Conservation (phyloP, 2,329 filamentous ascomycete genomes). For the Thielaviopsis cerberus region DNA sequence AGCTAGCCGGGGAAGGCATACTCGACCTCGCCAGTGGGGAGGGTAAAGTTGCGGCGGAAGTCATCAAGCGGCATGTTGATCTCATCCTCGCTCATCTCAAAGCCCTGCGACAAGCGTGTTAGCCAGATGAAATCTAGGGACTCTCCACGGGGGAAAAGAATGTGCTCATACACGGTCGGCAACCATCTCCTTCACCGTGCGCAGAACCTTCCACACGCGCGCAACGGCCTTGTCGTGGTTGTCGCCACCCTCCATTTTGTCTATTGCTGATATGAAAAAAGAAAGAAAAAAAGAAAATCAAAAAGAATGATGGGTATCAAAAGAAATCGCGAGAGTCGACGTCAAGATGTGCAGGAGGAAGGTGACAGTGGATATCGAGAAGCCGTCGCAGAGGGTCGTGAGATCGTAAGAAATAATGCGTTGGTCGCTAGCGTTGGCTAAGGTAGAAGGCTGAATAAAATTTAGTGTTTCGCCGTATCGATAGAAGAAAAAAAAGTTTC, state of each 20-base stretch:
- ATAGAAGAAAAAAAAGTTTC: constrained; percentile 12
- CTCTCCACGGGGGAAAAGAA: neutral
- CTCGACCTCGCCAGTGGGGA: constrained; percentile 57
- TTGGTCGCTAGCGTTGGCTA: neutral
- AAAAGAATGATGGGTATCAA: neutral
- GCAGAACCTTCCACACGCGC: constrained; percentile 83
- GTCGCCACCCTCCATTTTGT: constrained; percentile 24
- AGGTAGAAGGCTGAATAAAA: neutral
- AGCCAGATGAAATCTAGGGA: neutral
- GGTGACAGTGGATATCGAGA: neutral
- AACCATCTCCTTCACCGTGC: constrained; percentile 89
- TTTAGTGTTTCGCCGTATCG: neutral
- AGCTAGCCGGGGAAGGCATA: constrained; percentile 35
- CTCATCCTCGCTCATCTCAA: constrained; percentile 79
- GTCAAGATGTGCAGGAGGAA: neutral
- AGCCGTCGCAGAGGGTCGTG: neutral
- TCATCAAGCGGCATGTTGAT: constrained; percentile 69
- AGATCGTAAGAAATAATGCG: neutral
- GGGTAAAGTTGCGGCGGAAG: constrained; percentile 56
- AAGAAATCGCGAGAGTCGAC: neutral
- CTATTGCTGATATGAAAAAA: neutral
- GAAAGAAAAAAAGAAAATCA: neutral
- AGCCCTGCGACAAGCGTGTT: constrained; percentile 43
- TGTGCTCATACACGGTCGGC: constrained; percentile 67
- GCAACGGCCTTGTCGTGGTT: constrained; percentile 29